Evolutionary conservation across 2,329 filamentous ascomycete species (phyloP).

Genomic region (Teratosphaeria nubilosa): DNA sequence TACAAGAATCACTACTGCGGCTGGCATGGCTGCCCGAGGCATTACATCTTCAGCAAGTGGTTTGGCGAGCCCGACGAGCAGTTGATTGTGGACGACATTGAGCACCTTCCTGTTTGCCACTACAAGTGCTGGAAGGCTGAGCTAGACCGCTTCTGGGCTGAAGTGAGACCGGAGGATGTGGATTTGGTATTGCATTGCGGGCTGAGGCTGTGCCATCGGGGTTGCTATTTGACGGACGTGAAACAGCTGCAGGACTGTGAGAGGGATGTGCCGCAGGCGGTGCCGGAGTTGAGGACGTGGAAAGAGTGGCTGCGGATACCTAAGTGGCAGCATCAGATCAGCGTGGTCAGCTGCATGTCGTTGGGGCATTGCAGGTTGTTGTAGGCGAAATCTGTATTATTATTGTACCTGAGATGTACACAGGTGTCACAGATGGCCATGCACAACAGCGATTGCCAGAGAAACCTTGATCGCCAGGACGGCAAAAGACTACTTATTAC

Average conservation of each 20-base stretch:
- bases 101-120: conserved; percentile 4
- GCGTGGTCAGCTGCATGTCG: not conserved
- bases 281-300: not conserved
- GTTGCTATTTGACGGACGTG: conserved; percentile 1
- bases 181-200: not conserved
- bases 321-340: not conserved
- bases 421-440: not conserved
- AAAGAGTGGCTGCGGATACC: not conserved
- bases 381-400: not conserved
- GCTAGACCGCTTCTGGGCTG: conserved; percentile 1
- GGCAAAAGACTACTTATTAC: not conserved
- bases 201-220: conserved; percentile 3
- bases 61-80: not conserved
- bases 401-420: not conserved
- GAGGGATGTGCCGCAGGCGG: not conserved
- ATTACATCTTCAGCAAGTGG: not conserved
- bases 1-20: conserved; percentile 2
- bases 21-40: not conserved
- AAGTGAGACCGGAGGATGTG: not conserved
- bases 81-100: not conserved
- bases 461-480: not conserved
- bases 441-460: too few relatives aligned
- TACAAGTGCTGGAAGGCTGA: conserved; percentile 2
- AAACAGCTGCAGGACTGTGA: not conserved
- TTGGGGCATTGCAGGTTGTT: not conserved